Conservation (phyloP, 768 basidiomycete species). For the Russula olivacea region DNA sequence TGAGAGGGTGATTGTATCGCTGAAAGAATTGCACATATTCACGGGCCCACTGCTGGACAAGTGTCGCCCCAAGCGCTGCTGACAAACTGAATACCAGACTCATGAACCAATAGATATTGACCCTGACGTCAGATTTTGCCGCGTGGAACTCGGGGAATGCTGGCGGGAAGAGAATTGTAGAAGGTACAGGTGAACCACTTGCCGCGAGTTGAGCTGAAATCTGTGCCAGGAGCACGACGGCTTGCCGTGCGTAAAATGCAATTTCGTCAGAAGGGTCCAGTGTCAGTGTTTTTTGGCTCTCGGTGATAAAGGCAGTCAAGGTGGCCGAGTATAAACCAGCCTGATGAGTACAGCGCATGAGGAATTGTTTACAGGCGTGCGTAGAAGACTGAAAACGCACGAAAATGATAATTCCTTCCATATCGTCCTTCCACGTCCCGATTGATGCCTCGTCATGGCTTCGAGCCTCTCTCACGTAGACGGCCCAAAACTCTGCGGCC, state of each 20-base stretch:
- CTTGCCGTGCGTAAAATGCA: slow-evolving; percentile 3
- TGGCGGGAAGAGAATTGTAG: not conserved
- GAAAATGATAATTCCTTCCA: slow-evolving; percentile 40
- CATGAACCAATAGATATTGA: slow-evolving; percentile 42
- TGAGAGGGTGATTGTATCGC: slow-evolving; percentile 28
- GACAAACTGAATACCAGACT: slow-evolving; percentile 36
- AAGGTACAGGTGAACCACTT: slow-evolving; percentile 6
- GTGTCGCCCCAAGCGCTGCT: slow-evolving; percentile 40
- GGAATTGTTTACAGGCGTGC: not conserved
- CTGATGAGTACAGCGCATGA: not conserved
- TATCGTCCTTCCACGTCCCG: slow-evolving; percentile 38
- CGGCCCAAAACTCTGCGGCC: slow-evolving; percentile 37
- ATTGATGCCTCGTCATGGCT: slow-evolving; percentile 31
- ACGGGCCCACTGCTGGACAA: slow-evolving; percentile 33
- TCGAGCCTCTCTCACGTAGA: slow-evolving; percentile 35
- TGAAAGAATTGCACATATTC: not conserved
- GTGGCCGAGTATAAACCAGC: slow-evolving; percentile 20
- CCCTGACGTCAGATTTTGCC: slow-evolving; percentile 33
- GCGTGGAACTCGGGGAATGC: slow-evolving; percentile 15
- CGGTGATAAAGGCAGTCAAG: slow-evolving; percentile 18
- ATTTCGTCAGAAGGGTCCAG: not conserved
- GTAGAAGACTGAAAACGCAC: slow-evolving; percentile 26
- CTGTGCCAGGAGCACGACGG: slow-evolving; percentile 14
- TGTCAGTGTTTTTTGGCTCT: slow-evolving; percentile 9
- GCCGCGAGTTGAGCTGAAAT: slow-evolving; percentile 21